A percentile compares a stretch with the other conserved stretches of the same genome.
Evolutionary conservation across 257 asterid genomes (phyloP).

Genomic region (Echium plantagineum): DNA sequence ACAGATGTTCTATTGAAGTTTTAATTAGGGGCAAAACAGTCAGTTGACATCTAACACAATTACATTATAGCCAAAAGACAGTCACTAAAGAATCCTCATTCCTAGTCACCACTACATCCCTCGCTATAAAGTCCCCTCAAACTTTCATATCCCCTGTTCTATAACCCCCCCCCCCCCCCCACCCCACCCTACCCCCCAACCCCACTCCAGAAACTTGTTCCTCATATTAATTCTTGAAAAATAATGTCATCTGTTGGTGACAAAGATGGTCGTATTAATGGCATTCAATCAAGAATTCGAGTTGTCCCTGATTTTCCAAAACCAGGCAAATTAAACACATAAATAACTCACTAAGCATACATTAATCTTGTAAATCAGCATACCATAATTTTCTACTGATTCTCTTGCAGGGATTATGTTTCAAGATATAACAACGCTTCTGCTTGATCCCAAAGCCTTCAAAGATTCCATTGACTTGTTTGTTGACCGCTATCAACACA

Average conservation of each 20-base stretch:
- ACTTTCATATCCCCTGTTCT: neutral
- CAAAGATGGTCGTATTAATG: slow-evolving; percentile 62
- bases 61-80: neutral
- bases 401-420: slow-evolving; percentile 62
- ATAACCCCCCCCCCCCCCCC: too few species aligned
- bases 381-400: neutral
- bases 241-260: slow-evolving; percentile 59
- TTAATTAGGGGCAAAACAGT: too few species aligned
- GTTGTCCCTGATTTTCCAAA: slow-evolving; percentile 75
- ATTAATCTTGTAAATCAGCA: neutral
- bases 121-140: neutral
- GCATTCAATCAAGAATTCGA: slow-evolving; percentile 66
- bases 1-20: too few species aligned
- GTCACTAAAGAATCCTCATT: neutral
- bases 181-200: too few species aligned
- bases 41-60: too few species aligned
- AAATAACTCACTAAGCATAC: neutral
- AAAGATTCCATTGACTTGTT: slow-evolving; percentile 74
- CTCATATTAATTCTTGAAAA: slow-evolving; percentile 3
- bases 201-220: too few species aligned
- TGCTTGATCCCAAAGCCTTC: slow-evolving; percentile 67
- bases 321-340: slow-evolving; percentile 29
- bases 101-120: neutral
- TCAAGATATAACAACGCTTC: slow-evolving; percentile 72
- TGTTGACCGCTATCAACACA: slow-evolving; percentile 58